Conservation (phyloP, 805 yeast species). For the Metschnikowia kofuensis region DNA sequence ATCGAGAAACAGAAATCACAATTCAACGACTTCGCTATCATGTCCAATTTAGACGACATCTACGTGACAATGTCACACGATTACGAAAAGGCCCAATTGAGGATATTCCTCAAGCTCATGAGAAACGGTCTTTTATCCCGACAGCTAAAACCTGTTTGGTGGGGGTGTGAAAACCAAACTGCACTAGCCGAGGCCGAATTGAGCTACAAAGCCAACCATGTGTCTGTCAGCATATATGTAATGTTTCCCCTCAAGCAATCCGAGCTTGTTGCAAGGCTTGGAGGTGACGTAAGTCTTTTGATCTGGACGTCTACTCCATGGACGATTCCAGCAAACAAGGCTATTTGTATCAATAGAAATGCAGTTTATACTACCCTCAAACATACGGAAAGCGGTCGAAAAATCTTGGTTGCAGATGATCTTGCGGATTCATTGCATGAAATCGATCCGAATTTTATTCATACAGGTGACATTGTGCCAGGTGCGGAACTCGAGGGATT, state of each 20-base stretch:
- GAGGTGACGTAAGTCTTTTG: slow-evolving; percentile 27
- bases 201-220: slow-evolving; percentile 75
- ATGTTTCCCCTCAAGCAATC: slow-evolving; percentile 51
- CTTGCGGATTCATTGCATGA: slow-evolving; percentile 40
- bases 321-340: slow-evolving; percentile 88
- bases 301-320: slow-evolving; percentile 99
- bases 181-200: slow-evolving; percentile 97
- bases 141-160: slow-evolving; percentile 92
- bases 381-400: slow-evolving; percentile 32
- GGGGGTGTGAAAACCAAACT: slow-evolving; percentile 93
- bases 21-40: slow-evolving; percentile 69
- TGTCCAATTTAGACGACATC: slow-evolving; percentile 76
- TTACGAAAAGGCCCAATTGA: slow-evolving; percentile 74
- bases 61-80: slow-evolving; percentile 70
- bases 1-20: slow-evolving; percentile 59
- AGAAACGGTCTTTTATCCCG: slow-evolving; percentile 68
- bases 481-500: slow-evolving; percentile 29
- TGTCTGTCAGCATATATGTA: slow-evolving; percentile 64
- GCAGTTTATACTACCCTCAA: slow-evolving; percentile 52
- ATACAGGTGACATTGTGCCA: slow-evolving; percentile 7
- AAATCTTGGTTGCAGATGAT: slow-evolving; percentile 55
- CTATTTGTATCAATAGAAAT: slow-evolving; percentile 66
- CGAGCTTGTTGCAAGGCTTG: slow-evolving; percentile 18
- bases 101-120: slow-evolving; percentile 64
- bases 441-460: slow-evolving; percentile 21